phyloP scores from a whole-genome alignment of 2,329 filamentous ascomycete species.

The Pezizomycotina sp. region DNA sequence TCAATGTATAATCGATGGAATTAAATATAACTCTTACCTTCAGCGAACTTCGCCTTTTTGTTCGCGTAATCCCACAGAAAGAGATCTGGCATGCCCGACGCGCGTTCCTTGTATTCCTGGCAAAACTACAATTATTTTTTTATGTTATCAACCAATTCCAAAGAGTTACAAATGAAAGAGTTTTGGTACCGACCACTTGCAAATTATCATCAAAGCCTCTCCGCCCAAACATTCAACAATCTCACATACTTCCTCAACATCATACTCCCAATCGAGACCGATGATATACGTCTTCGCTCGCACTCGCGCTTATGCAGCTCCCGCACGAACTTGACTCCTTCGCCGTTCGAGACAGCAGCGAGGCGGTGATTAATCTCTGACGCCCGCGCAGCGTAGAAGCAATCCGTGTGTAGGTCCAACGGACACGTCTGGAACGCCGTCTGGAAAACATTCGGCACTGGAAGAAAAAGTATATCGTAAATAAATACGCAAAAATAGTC shows the following conservation, averaged over 20 bases:
- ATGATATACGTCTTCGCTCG: slow-evolving; percentile 66
- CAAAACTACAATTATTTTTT: slow-evolving; percentile 38
- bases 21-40: slow-evolving; percentile 13
- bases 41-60: slow-evolving; percentile 24
- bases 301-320: slow-evolving; percentile 52
- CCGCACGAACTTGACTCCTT: slow-evolving; percentile 48
- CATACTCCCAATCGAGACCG: slow-evolving; percentile 81
- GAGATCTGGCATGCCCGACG: slow-evolving; percentile 79
- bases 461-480: slow-evolving; percentile 81
- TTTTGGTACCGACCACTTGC: slow-evolving; percentile 58
- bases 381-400: slow-evolving; percentile 71
- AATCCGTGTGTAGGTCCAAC: slow-evolving; percentile 79
- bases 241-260: slow-evolving; percentile 59
- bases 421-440: slow-evolving; percentile 90
- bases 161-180: slow-evolving; percentile 1
- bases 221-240: slow-evolving; percentile 63
- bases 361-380: slow-evolving; percentile 79
- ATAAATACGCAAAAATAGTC: slow-evolving; percentile 81
- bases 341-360: slow-evolving; percentile 73
- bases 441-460: slow-evolving; percentile 92
- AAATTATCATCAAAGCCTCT: slow-evolving; percentile 65
- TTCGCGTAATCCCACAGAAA: slow-evolving; percentile 57
- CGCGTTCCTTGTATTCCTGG: slow-evolving; percentile 78
- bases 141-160: neutral
- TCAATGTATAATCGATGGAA: neutral